phyloP scores from a whole-genome alignment of 2,329 filamentous ascomycete species.

The Apiospora aurea region DNA sequence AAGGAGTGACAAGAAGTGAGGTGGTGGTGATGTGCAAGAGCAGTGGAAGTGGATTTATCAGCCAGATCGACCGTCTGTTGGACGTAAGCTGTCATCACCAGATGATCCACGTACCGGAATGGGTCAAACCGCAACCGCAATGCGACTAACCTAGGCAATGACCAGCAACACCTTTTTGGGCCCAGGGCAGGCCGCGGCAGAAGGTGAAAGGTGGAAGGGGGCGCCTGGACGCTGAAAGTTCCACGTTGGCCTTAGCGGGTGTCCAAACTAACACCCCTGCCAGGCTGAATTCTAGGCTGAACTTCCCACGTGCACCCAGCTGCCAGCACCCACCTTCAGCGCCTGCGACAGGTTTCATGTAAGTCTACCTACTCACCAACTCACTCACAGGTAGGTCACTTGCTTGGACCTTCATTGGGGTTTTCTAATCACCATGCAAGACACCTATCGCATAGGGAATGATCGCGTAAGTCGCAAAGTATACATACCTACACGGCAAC shows the following conservation, averaged over 20 bases:
- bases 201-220: too few relatives aligned
- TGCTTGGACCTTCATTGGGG: too few relatives aligned
- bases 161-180: slow-evolving; percentile 14
- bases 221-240: slow-evolving; percentile 9
- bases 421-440: background rate
- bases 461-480: background rate
- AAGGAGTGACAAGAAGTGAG: slow-evolving; percentile 20
- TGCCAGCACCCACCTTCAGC: slow-evolving; percentile 2
- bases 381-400: too few relatives aligned
- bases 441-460: background rate
- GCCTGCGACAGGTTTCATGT: background rate
- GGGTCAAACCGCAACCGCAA: slow-evolving; percentile 13
- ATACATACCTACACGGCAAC: background rate
- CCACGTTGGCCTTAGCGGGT: slow-evolving; percentile 20
- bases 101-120: slow-evolving; percentile 18
- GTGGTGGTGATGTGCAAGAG: slow-evolving; percentile 16
- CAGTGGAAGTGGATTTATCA: slow-evolving; percentile 14
- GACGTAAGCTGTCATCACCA: slow-evolving; percentile 17
- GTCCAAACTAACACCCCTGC: background rate
- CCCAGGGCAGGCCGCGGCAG: slow-evolving; percentile 6
- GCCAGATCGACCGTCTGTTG: background rate
- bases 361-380: background rate
- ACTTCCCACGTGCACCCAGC: background rate
- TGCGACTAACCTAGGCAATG: slow-evolving; percentile 1
- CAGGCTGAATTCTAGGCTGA: slow-evolving; percentile 16